Conservation (phyloP, 1,284 basidiomycete genomes). For the Trametes polyzona region DNA sequence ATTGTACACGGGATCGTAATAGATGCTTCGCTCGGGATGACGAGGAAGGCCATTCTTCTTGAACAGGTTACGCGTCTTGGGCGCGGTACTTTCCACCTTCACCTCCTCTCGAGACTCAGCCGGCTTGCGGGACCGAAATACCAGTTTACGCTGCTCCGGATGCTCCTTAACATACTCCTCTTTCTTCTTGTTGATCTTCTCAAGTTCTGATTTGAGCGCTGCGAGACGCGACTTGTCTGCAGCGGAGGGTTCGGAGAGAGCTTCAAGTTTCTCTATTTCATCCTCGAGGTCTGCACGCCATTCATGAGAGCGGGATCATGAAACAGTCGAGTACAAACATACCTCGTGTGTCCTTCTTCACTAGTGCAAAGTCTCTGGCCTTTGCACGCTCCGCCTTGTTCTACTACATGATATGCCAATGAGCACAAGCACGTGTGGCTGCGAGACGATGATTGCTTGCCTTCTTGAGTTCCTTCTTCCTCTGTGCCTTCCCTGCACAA, state of each 20-base stretch:
- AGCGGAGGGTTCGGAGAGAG: slow-evolving; percentile 43
- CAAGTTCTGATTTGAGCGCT: slow-evolving; percentile 77
- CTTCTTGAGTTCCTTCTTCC: slow-evolving; percentile 92
- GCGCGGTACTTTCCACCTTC: slow-evolving; percentile 37
- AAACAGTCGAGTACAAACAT: too few species aligned
- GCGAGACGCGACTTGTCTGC: slow-evolving; percentile 59
- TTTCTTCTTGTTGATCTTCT: slow-evolving; percentile 82
- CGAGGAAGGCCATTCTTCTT: slow-evolving; percentile 81
- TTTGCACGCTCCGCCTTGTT: slow-evolving; percentile 84
- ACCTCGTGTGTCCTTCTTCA: slow-evolving; percentile 90
- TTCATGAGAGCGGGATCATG: not conserved
- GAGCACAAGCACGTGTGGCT: slow-evolving; percentile 9
- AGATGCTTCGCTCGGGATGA: slow-evolving; percentile 88
- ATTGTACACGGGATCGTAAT: slow-evolving; percentile 93
- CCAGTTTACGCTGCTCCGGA: slow-evolving; percentile 83
- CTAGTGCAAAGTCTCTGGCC: slow-evolving; percentile 77
- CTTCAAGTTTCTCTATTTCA: slow-evolving; percentile 69
- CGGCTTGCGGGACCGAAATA: slow-evolving; percentile 59
- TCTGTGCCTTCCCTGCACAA: slow-evolving; percentile 77
- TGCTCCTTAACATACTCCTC: slow-evolving; percentile 90
- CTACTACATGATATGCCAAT: slow-evolving; percentile 56
- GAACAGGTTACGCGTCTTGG: slow-evolving; percentile 68
- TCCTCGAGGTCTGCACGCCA: slow-evolving; percentile 62
- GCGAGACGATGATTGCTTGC: slow-evolving; percentile 43
- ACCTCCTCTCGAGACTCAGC: slow-evolving; percentile 51